Evolutionary conservation across 108 stramenopile species (phyloP), one percentile per base, ranked within the genome.

Genomic region (Schizochytrium sp.): DNA sequence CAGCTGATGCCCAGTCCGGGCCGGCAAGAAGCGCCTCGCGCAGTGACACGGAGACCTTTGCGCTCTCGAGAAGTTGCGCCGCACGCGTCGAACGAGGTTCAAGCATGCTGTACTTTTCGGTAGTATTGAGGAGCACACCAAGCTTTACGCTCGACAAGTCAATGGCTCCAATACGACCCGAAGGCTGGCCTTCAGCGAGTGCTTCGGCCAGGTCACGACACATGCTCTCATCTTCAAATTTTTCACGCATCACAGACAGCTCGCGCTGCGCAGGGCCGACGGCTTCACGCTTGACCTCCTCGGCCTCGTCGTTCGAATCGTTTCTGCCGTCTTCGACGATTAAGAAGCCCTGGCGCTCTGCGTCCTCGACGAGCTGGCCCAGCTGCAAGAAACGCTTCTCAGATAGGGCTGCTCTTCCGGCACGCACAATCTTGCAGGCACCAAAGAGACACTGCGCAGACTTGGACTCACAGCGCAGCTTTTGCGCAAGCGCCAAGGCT

Each of bases 351-450:
- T 83, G 76, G n/a, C 76, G 76, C 76, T 53, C 18, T 16, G 76
- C 76, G 28, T 83, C 76, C 45, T 83, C 76, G 43, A 83, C 76
- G 76, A 83, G 76, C 51, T 21, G 76, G 76, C 76, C 76, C 6
- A 83, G 76, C 23, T 83, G 76, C 45, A 53, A 6, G n/a, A 83
- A 83, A 12, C 76, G 19, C 23, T 53, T 53, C 51, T 83, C 48
- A 4, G 76, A 43, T 6, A 83, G 45, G 4, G 76, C 76, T 83
- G 76, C 76, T 6, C 76, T 43, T 12, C 23, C 76, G 4, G 76
- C 76, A 45, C 76, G 76, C 10, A 83, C 51, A 34, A 83, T 47
- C 4, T 83, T 83, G 3, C 48, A n/a, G 0, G 76, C 76, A 6
- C 48, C 76, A 53, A 53, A 83, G 25, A 83, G 51, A 34, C 16